Percentiles rank a stretch among this genome's conserved stretches.
Conservation (phyloP, 768 basidiomycete genomes). For the Kwoniella bestiolae region DNA sequence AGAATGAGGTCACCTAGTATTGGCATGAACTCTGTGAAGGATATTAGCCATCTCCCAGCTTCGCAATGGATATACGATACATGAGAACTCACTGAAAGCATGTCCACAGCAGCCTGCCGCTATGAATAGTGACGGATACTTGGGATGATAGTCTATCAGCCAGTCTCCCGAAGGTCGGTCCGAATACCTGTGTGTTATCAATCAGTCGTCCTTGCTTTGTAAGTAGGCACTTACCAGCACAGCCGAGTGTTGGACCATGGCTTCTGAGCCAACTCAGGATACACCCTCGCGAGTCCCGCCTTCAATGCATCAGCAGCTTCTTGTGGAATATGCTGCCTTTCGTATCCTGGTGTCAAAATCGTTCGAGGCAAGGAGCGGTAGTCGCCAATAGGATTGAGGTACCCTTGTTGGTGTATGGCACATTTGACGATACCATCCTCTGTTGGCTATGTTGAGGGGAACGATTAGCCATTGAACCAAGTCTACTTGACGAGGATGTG, state of each 20-base stretch:
- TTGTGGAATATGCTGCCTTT: neutral
- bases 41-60: neutral
- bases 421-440: conserved; percentile 9
- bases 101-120: conserved; percentile 8
- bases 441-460: neutral
- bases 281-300: conserved; percentile 2
- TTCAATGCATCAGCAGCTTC: neutral
- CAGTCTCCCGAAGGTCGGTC: conserved; percentile 13
- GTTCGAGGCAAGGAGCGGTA: neutral
- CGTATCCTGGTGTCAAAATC: conserved; percentile 3
- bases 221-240: conserved; percentile 13
- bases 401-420: conserved; percentile 13
- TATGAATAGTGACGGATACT: conserved; percentile 9
- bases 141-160: conserved; percentile 9
- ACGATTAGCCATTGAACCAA: neutral
- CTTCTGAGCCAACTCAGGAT: conserved; percentile 5
- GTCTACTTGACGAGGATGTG: neutral
- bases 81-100: conserved; percentile 3
- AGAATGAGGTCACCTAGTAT: conserved; percentile 7
- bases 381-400: neutral
- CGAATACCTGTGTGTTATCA: no score
- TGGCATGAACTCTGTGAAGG: conserved; percentile 6
- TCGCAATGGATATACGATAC: neutral
- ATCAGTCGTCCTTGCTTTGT: no score
- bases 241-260: conserved; percentile 3